These are phyloP conservation scores for Haematococcus lacustris DNA, from an alignment of 139 green algal genomes.

Conservation along the genomic window DNA sequence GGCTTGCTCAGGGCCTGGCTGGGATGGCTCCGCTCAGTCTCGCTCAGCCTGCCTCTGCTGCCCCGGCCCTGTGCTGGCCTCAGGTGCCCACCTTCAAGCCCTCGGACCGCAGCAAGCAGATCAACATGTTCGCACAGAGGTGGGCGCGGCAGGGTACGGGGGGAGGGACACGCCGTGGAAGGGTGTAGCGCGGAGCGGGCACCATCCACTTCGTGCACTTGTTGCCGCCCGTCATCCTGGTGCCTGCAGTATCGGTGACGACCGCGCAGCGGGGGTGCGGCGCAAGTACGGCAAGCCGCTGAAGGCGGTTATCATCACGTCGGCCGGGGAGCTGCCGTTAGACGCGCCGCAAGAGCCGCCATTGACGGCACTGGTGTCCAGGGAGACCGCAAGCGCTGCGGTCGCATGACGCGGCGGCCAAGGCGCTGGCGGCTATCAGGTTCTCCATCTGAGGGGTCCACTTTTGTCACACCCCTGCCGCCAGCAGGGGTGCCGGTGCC, in stretches of 20 bases:
- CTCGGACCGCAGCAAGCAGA: constrained; percentile 16
- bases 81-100: constrained; percentile 52
- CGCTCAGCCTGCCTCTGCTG: background rate
- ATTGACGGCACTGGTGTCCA: too few relatives aligned
- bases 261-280: constrained; percentile 42
- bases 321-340: background rate
- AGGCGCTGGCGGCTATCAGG: too few relatives aligned
- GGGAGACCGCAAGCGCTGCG: too few relatives aligned
- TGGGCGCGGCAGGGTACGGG: background rate
- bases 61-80: constrained; percentile 4
- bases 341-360: too few relatives aligned
- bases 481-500: too few relatives aligned
- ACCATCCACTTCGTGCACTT: constrained; percentile 25
- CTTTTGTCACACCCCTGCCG: too few relatives aligned
- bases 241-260: constrained; percentile 58
- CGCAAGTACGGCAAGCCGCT: constrained; percentile 62
- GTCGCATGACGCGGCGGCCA: too few relatives aligned
- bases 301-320: constrained; percentile 55
- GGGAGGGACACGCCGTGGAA: background rate
- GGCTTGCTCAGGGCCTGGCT: background rate
- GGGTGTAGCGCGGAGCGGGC: background rate
- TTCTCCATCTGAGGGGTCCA: too few relatives aligned
- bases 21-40: background rate
- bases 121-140: constrained; percentile 47
- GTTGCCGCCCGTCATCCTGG: constrained; percentile 60